These are phyloP conservation scores for Graphium sp. DNA, from an alignment of 2,329 filamentous ascomycete species.

Conservation along the genomic window DNA sequence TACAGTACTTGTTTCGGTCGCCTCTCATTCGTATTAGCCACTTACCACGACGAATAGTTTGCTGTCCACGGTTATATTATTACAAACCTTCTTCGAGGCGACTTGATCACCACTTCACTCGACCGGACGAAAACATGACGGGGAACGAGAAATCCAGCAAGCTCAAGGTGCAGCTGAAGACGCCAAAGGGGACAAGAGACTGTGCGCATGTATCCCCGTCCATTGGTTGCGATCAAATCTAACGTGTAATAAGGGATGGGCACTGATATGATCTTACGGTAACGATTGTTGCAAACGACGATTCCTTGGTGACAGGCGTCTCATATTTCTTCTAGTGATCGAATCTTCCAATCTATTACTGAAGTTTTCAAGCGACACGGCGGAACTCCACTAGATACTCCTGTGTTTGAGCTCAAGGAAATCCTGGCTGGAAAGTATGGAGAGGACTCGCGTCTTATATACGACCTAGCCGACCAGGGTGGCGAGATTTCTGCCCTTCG, in stretches of 20 bases:
- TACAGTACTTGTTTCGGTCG: too few relatives aligned
- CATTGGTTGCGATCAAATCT: conserved; percentile 3
- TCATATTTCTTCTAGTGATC: too few relatives aligned
- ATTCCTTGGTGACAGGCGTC: too few relatives aligned
- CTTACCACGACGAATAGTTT: too few relatives aligned
- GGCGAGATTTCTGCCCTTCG: conserved; percentile 60
- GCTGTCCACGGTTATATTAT: too few relatives aligned
- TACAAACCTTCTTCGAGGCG: too few relatives aligned
- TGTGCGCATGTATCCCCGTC: conserved; percentile 24
- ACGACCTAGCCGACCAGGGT: conserved; percentile 74
- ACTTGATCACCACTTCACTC: too few relatives aligned
- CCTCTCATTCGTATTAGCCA: too few relatives aligned
- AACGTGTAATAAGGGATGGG: conserved; percentile 46
- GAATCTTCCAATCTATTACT: conserved; percentile 61
- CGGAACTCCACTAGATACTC: conserved; percentile 63
- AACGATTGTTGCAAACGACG: too few relatives aligned
- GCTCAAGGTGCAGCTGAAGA: conserved; percentile 57
- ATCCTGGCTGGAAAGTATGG: conserved; percentile 83
- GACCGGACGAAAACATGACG: too few relatives aligned
- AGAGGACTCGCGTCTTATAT: conserved; percentile 84
- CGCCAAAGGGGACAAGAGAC: conserved; percentile 81
- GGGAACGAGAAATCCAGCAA: conserved; percentile 21
- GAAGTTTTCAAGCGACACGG: conserved; percentile 74
- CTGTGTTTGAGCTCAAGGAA: conserved; percentile 73
- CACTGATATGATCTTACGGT: conserved; percentile 63